A percentile compares a stretch with the other conserved stretches of the same genome.
phyloP scores from a whole-genome alignment of 2,329 filamentous ascomycete species.

The Aphanoascus verrucosus region DNA sequence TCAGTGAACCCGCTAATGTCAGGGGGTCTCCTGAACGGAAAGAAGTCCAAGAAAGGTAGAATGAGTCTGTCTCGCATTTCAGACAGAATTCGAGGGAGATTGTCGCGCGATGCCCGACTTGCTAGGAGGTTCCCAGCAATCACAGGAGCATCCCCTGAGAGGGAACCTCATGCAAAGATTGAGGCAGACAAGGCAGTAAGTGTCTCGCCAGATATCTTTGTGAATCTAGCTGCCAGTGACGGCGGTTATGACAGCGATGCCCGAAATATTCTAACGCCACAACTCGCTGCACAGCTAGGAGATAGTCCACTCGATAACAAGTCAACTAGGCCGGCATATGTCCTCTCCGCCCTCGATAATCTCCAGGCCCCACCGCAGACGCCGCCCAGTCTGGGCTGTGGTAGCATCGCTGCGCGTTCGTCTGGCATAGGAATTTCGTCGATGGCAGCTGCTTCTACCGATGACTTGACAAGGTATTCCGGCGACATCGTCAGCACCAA shows the following conservation, averaged over 20 bases:
- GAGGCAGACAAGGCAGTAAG: constrained; percentile 5
- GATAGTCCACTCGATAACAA: constrained; percentile 9
- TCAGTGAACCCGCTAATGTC: neutral
- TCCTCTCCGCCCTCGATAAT: constrained; percentile 7
- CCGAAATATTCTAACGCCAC: constrained; percentile 29
- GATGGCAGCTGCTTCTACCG: neutral
- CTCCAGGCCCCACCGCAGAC: constrained; percentile 10
- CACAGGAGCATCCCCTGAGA: constrained; percentile 13
- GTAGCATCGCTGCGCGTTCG: neutral
- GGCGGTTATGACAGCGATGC: constrained; percentile 36
- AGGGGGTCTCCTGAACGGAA: neutral
- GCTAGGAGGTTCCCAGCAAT: constrained; percentile 14
- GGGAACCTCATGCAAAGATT: constrained; percentile 1
- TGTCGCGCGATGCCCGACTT: constrained; percentile 25
- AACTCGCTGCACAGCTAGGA: constrained; percentile 17
- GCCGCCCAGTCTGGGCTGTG: neutral
- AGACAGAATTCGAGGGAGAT: constrained; percentile 23
- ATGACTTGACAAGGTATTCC: neutral
- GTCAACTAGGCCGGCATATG: constrained; percentile 10
- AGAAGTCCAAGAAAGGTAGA: neutral
- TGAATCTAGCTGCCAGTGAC: constrained; percentile 30
- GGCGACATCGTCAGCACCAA: no score
- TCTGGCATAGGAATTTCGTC: neutral
- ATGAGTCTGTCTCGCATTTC: constrained; percentile 18
- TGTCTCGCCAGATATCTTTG: constrained; percentile 18